Evolutionary conservation across 2,329 filamentous ascomycete species (phyloP).

Genomic region (Microsporum audouinii): DNA sequence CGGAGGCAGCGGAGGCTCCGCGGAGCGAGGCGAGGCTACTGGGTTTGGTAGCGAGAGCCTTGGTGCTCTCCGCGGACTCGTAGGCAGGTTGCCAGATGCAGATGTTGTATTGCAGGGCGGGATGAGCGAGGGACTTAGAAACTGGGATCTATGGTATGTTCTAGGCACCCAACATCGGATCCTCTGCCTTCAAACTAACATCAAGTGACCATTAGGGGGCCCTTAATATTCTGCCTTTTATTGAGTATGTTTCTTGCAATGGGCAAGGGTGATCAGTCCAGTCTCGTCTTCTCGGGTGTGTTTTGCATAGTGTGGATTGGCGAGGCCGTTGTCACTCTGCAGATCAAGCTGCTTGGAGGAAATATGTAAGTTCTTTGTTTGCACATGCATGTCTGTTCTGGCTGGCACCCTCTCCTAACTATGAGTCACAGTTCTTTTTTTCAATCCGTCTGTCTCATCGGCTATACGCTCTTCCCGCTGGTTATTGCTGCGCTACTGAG

Average conservation of each 20-base stretch:
- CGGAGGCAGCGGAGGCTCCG: slow-evolving; percentile 42
- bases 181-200: neutral
- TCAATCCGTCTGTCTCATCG: slow-evolving; percentile 94
- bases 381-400: neutral
- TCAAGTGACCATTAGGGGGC: slow-evolving; percentile 51
- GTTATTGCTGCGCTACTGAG: slow-evolving; percentile 87
- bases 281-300: slow-evolving; percentile 85
- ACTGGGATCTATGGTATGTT: slow-evolving; percentile 84
- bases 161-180: neutral
- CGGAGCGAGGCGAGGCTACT: slow-evolving; percentile 45
- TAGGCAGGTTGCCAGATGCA: slow-evolving; percentile 57
- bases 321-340: slow-evolving; percentile 90
- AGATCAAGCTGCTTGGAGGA: slow-evolving; percentile 91
- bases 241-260: slow-evolving; percentile 80
- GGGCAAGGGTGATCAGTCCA: slow-evolving; percentile 68
- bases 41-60: slow-evolving; percentile 32
- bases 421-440: slow-evolving; percentile 66
- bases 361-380: slow-evolving; percentile 64
- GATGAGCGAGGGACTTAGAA: slow-evolving; percentile 81
- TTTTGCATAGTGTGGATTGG: slow-evolving; percentile 97
- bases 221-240: slow-evolving; percentile 83
- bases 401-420: slow-evolving; percentile 1
- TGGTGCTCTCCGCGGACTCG: slow-evolving; percentile 42
- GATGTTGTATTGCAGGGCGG: slow-evolving; percentile 53
- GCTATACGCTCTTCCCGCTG: slow-evolving; percentile 93